Percentiles rank a stretch among this genome's conserved stretches.
Evolutionary conservation across 306 rosid species (phyloP).

Genomic region (barrel medic (Medicago truncatula)): DNA sequence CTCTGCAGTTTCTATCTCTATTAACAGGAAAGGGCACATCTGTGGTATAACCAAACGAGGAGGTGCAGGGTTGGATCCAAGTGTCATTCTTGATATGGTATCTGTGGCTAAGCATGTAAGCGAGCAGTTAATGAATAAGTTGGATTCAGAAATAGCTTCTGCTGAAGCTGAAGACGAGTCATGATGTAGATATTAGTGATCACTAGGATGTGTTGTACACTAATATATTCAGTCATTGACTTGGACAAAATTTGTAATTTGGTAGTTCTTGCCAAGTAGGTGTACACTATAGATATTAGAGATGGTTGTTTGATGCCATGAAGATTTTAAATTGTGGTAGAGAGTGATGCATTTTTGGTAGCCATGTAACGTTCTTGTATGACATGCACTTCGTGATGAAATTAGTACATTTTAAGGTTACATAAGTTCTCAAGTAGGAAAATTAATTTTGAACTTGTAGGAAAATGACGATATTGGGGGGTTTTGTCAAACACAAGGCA

Average conservation of each 20-base stretch:
- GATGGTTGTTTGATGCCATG: neutral
- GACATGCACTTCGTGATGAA: neutral
- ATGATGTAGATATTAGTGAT: constrained; percentile 43
- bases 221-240: neutral
- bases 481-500: too few species aligned
- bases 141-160: constrained; percentile 85
- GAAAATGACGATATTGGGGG: too few species aligned
- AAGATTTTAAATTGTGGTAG: neutral
- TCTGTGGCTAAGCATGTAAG: constrained; percentile 79
- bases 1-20: constrained; percentile 80
- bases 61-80: constrained; percentile 82
- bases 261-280: neutral
- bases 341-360: neutral
- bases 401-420: neutral
- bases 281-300: neutral
- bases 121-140: constrained; percentile 66
- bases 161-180: constrained; percentile 78
- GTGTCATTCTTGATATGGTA: constrained; percentile 84
- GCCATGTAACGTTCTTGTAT: neutral
- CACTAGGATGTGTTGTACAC: constrained; percentile 24
- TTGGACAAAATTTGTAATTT: constrained; percentile 10
- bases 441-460: too few species aligned
- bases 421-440: too few species aligned
- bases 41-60: constrained; percentile 87
- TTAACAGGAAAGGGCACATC: constrained; percentile 68